These are phyloP conservation scores for Hypoxylon rickii DNA, from an alignment of 495 filamentous ascomycete species.

Conservation along the genomic window DNA sequence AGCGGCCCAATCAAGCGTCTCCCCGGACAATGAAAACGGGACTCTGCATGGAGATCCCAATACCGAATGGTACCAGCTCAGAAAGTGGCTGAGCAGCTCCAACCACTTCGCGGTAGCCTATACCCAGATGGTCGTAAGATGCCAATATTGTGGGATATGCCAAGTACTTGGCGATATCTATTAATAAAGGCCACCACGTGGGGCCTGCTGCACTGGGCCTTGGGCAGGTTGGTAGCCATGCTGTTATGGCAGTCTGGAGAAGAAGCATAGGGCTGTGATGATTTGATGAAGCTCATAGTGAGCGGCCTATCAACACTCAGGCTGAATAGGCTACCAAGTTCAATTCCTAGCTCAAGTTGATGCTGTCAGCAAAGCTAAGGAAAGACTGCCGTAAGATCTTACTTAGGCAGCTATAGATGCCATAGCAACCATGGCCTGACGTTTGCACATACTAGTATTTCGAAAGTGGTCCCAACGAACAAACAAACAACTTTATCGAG, in stretches of 20 bases:
- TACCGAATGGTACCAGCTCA: slow-evolving; percentile 1
- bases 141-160: slow-evolving; percentile 21
- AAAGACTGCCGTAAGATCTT: too few species aligned
- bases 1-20: not conserved
- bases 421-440: too few species aligned
- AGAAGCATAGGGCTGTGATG: not conserved
- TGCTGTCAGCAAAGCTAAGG: too few species aligned
- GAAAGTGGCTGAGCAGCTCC: slow-evolving; percentile 23
- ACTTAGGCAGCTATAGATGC: too few species aligned
- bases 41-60: slow-evolving; percentile 2
- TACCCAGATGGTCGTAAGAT: too few species aligned
- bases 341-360: too few species aligned
- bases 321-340: too few species aligned
- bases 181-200: slow-evolving; percentile 21
- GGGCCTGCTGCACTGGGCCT: not conserved
- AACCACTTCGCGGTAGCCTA: too few species aligned
- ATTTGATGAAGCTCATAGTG: too few species aligned
- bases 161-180: slow-evolving; percentile 22
- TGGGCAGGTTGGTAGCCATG: not conserved
- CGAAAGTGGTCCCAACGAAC: too few species aligned
- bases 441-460: too few species aligned
- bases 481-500: not conserved
- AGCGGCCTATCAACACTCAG: too few species aligned
- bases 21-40: not conserved
- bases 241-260: not conserved